Base-by-base conservation (phyloP, 116 monocot genomes). In the Phalaenopsis hybrid region DNA sequence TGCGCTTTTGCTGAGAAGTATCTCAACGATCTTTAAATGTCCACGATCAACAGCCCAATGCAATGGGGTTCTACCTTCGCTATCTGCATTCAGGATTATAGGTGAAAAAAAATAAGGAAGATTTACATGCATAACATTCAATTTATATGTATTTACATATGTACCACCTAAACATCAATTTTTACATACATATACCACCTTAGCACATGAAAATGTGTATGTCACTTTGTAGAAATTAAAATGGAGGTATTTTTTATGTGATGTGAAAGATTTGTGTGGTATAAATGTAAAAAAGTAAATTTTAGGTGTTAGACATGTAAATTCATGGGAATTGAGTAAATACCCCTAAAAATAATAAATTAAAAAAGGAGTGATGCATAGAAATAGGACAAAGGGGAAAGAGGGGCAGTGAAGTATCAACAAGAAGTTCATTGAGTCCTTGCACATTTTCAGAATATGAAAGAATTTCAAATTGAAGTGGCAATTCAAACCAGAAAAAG, bases 41-140 rank as follows among this genome's bases (percentile, higher is more conserved):
- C 98, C 98, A 78, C 98, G 91, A 77, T 98, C 98, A 73, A 98
- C 98, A 77, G 98, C 98, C 98, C 98, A 98, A 87, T 95, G 98
- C 81, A 98, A 86, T 52, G 98, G 89, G 81, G 93, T 90, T 75
- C 98, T 85, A 12, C 93, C 98, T 84, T 98, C 98, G 81, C 93
- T 89, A 79, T 98, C 98, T 98, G 93, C 78, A 91, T 69, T 21
- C 76, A 86, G 10, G 41, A 72, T 37, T 23, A 63, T 10, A 84
- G 44, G 34, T 15, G 16, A 13, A 2, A 86, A 57, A 57, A 13
- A 11, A 81, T 55, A 75, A 82, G 18, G 65, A 37, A 37, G 37
- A 37, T 37, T 37, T 37, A 37, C 37, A 37, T 37, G 37, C 37
- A 37, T 37, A 3, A 1, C 37, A 37, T 3, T 37, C 37, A 37